Evolutionary conservation across 2,329 filamentous ascomycete species (phyloP).

Genomic region (Phyllosticta ampelicida): DNA sequence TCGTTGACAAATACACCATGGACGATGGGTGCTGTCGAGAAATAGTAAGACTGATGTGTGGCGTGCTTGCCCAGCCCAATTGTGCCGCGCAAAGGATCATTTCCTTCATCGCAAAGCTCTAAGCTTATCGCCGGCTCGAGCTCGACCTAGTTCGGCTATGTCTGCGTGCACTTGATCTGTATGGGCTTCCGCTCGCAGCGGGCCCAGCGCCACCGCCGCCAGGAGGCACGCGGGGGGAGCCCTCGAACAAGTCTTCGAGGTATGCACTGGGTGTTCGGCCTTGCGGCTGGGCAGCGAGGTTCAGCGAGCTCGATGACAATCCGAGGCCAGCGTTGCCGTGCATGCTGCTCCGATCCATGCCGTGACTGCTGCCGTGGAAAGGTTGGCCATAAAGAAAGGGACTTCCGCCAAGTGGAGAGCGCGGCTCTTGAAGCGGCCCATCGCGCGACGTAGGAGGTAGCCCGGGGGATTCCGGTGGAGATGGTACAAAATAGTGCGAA

Average conservation of each 20-base stretch:
- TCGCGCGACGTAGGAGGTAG: slow-evolving; percentile 8
- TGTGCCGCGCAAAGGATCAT: neutral
- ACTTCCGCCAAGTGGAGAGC: slow-evolving; percentile 1
- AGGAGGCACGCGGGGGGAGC: neutral
- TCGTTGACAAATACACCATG: neutral
- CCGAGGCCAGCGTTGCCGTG: slow-evolving; percentile 9
- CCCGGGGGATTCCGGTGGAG: slow-evolving; percentile 5
- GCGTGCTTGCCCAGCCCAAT: neutral
- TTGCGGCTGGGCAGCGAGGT: slow-evolving; percentile 48
- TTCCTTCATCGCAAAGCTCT: neutral
- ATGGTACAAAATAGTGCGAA: neutral
- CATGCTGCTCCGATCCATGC: slow-evolving; percentile 25
- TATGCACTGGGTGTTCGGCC: slow-evolving; percentile 78
- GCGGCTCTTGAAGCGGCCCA: slow-evolving; percentile 1
- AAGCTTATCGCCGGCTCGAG: neutral
- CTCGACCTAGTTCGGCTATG: neutral
- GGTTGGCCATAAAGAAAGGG: neutral
- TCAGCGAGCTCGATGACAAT: slow-evolving; percentile 53
- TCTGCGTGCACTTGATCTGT: neutral
- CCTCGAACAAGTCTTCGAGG: slow-evolving; percentile 75
- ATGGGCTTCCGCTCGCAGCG: neutral
- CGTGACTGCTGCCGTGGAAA: slow-evolving; percentile 1
- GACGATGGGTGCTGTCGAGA: neutral
- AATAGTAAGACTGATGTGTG: neutral
- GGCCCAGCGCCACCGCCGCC: neutral